These are phyloP conservation scores for Aureobasidium namibiae DNA, from an alignment of 2,329 filamentous ascomycete genomes.

Conservation along the genomic window DNA sequence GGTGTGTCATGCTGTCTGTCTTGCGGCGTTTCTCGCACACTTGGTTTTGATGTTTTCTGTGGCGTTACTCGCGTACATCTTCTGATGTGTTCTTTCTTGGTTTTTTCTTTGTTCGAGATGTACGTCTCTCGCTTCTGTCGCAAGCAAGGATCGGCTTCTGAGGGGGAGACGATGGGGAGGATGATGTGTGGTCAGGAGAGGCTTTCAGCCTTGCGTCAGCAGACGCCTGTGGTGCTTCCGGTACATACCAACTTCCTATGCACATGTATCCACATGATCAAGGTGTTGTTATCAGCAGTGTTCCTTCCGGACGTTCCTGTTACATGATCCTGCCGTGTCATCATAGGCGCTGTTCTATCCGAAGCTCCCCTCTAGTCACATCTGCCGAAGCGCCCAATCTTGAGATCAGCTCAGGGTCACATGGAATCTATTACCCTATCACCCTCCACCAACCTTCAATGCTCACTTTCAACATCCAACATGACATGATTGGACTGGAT, in stretches of 20 bases:
- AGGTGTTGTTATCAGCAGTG: background rate
- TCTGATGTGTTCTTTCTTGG: background rate
- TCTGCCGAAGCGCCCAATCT: background rate
- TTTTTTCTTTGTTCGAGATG: background rate
- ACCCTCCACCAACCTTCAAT: background rate
- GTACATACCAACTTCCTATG: background rate
- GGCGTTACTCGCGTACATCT: no score
- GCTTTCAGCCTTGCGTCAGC: background rate
- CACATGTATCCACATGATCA: background rate
- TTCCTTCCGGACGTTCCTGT: background rate
- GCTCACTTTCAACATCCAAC: no score
- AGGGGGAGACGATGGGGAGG: background rate
- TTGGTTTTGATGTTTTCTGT: no score
- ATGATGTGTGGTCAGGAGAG: background rate
- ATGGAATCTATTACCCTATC: background rate
- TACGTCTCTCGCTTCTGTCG: background rate
- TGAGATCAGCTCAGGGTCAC: no score
- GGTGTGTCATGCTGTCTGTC: no score
- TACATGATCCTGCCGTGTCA: background rate
- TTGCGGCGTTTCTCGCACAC: background rate
- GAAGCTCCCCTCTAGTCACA: background rate
- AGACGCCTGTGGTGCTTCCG: background rate
- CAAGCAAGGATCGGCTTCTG: background rate
- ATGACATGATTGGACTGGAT: no score
- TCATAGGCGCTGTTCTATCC: background rate